phyloP scores from a whole-genome alignment of 805 yeast genomes.

The Pichia exigua region DNA sequence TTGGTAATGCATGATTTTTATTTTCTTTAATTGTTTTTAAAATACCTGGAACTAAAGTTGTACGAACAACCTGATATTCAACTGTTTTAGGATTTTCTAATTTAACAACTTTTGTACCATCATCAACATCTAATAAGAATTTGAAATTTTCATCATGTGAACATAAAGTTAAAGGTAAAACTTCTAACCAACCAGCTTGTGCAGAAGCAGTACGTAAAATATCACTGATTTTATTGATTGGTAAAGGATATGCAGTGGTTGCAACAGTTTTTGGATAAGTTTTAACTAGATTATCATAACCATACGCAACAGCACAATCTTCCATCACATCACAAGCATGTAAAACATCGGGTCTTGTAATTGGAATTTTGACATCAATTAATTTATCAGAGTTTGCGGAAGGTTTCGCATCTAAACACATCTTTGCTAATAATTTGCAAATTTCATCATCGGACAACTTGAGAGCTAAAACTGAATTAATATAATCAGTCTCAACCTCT shows the following conservation, averaged over 20 bases:
- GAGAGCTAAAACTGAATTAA: constrained; percentile 91
- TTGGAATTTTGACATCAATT: constrained; percentile 69
- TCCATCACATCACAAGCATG: constrained; percentile 99
- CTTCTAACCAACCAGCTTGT: constrained; percentile 94
- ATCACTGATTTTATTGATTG: constrained; percentile 85
- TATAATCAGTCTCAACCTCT: constrained; percentile 71
- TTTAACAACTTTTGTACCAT: constrained; percentile 73
- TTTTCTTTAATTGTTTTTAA: constrained; percentile 93
- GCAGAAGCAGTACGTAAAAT: constrained; percentile 86
- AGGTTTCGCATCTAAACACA: constrained; percentile 68
- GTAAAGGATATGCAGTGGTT: constrained; percentile 79
- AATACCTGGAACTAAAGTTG: constrained; percentile 88
- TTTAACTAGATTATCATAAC: constrained; percentile 80
- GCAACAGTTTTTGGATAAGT: constrained; percentile 73
- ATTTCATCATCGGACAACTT: constrained; percentile 62
- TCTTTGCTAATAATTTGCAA: constrained; percentile 57
- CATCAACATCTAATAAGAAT: constrained; percentile 71
- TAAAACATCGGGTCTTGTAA: constrained; percentile 90
- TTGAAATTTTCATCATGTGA: constrained; percentile 96
- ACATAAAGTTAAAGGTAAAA: constrained; percentile 88
- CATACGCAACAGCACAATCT: constrained; percentile 95
- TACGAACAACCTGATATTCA: constrained; percentile 97
- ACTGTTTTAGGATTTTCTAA: constrained; percentile 93
- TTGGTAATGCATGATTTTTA: constrained; percentile 91
- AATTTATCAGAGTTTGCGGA: constrained; percentile 39